Base-by-base conservation (phyloP, 192 early-diverging fungal genomes). In the Chytriomyces sp. region DNA sequence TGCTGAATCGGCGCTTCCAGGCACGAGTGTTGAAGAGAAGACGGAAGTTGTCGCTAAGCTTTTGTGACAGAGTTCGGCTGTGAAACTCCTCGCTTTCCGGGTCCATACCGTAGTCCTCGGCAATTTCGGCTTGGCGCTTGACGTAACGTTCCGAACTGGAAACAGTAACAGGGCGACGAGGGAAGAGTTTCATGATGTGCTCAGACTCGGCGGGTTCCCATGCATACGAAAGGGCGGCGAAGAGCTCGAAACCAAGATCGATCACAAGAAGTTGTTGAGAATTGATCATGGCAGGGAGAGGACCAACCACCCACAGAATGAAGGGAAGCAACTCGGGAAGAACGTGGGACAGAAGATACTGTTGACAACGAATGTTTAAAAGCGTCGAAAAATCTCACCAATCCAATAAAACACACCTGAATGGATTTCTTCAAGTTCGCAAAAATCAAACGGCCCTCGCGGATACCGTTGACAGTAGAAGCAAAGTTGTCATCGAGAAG, bases 401-500 rank as follows among this genome's bases (percentile, higher is more conserved):
- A 91, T 92, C n/a, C 88, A 91, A 76, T 95, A 93, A 5, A 91
- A 79, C 44, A 97, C 82, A 17, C 95, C 76, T 89, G 89, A 73
- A 98, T 92, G 12, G 90, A 92, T 77, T 98, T 98, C 75, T 94
- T 94, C 60, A 98, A 77, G 81, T 98, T 98, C 75, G 84, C 81
- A 79, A 98, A 98, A 70, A 98, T 95, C 64, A 96, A 77, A 25
- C 96, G 90, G 41, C 95, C 96, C 75, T 98, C 93, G 76, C 91
- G 92, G 75, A 98, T 96, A 76, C 94, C 96, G 38, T 83, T 78
- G 54, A 98, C 90, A 52, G 91, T 92, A 17, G 92, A 93, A 6
- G 96, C 93, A 89, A 98, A 98, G 86, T 98, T 96, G 80, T 98
- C 94, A 76, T 98, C 94, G 40, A 98, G 78, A 62, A 98, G 79